phyloP scores from a whole-genome alignment of 768 basidiomycete species.

The Kwoniella dejecticola region DNA sequence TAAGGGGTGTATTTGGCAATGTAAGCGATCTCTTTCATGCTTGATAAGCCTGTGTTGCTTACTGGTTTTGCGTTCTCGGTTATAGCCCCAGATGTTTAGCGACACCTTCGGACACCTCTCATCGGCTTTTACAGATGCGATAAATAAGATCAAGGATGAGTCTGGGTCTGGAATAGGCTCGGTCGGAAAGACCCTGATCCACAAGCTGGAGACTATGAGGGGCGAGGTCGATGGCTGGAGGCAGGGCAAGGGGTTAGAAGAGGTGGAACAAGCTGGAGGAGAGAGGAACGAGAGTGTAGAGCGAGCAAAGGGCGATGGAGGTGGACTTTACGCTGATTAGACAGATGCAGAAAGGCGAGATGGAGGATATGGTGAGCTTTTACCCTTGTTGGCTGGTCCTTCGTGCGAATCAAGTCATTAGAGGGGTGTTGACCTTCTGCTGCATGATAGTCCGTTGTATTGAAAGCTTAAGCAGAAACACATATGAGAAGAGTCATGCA shows the following conservation, averaged over 20 bases:
- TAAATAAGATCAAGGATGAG: slow-evolving; percentile 52
- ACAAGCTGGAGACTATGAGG: slow-evolving; percentile 46
- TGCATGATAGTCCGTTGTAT: too few relatives aligned
- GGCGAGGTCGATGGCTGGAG: slow-evolving; percentile 52
- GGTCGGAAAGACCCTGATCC: slow-evolving; percentile 44
- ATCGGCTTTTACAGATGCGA: slow-evolving; percentile 46
- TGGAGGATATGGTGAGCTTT: background rate
- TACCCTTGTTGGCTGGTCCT: too few relatives aligned
- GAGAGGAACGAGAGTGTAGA: slow-evolving; percentile 41
- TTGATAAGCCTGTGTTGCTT: slow-evolving; percentile 40
- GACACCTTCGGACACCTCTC: slow-evolving; percentile 49
- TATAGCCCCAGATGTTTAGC: slow-evolving; percentile 47
- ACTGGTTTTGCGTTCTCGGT: background rate
- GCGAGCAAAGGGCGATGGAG: slow-evolving; percentile 35
- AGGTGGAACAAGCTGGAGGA: slow-evolving; percentile 30
- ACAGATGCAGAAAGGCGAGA: too few relatives aligned
- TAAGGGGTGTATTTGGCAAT: slow-evolving; percentile 51
- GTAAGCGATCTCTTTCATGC: slow-evolving; percentile 44
- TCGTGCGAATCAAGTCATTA: too few relatives aligned
- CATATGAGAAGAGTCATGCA: too few relatives aligned
- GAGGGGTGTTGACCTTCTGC: too few relatives aligned
- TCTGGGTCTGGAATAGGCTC: slow-evolving; percentile 39
- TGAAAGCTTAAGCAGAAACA: too few relatives aligned
- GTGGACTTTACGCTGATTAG: slow-evolving; percentile 41
- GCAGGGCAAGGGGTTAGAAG: slow-evolving; percentile 36